These are phyloP conservation scores for Cadophora gregata DNA, from an alignment of 2,329 filamentous ascomycete genomes.

Conservation along the genomic window DNA sequence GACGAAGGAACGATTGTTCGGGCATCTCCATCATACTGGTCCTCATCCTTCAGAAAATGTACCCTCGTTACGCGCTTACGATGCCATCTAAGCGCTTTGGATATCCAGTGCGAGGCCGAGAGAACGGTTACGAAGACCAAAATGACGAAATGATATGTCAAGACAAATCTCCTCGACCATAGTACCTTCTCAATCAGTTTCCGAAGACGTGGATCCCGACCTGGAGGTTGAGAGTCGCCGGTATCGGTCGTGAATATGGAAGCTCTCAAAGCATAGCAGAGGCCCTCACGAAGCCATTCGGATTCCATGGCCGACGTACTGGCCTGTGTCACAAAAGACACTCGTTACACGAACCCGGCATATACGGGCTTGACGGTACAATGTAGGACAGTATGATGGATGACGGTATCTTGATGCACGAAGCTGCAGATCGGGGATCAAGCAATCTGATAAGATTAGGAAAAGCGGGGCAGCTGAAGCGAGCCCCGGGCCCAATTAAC, in stretches of 20 bases:
- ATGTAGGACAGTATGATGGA: not conserved
- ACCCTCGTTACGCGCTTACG: conserved; percentile 25
- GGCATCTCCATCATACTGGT: conserved; percentile 27
- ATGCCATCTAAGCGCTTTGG: conserved; percentile 34
- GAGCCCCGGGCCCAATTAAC: not conserved
- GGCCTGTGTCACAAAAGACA: conserved; percentile 12
- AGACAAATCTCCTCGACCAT: conserved; percentile 35
- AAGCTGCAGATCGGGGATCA: not conserved
- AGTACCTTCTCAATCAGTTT: conserved; percentile 36
- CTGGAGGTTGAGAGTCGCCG: conserved; percentile 24
- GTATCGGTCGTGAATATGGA: conserved; percentile 20
- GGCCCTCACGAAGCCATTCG: conserved; percentile 36
- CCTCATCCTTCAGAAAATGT: conserved; percentile 15
- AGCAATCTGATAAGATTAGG: conserved; percentile 14
- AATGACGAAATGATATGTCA: conserved; percentile 40
- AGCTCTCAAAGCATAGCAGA: conserved; percentile 33
- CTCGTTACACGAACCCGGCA: conserved; percentile 6
- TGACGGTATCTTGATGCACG: not conserved
- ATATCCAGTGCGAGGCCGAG: conserved; percentile 35
- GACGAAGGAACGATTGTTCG: conserved; percentile 20
- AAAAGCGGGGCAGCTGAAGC: conserved; percentile 6
- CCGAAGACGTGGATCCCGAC: conserved; percentile 32
- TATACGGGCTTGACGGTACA: conserved; percentile 10
- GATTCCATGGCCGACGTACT: conserved; percentile 36
- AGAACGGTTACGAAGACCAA: conserved; percentile 32